Base-by-base conservation (phyloP, 75 land plant species). In the Pinus albicaulis region DNA sequence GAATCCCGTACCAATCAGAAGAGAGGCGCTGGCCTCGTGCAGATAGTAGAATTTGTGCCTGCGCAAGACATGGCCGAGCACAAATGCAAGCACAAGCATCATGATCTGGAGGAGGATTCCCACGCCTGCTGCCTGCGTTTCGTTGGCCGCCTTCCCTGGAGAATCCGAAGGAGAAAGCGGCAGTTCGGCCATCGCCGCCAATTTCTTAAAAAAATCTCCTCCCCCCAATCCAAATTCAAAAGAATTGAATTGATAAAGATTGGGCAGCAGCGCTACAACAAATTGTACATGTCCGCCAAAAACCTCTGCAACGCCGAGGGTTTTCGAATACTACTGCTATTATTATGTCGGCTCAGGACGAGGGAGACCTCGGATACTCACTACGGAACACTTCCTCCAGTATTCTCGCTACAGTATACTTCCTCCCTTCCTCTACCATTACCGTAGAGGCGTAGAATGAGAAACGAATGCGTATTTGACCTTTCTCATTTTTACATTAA, bases 1-100 rank as follows among this genome's bases (percentile, higher is more conserved):
- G 34, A 55, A 59, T 2, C n/a, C 64, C 65, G 44, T 53, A 96
- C 99, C 99, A 12, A 96, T 92, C 52, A 96, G 78, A 15, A 96
- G 91, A 13, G 99, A 96, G 28, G 93, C 98, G 77, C 98, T 92
- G 44, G 99, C 99, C 79, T 96, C 98, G 13, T 96, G 98, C 24
- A 96, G 82, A 76, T 94, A 96, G 76, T 96, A 96, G 84, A 96
- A 82, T 71, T 86, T 90, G 48, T 92, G 89, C 19, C 98, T 89
- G 19, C 98, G 89, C 34, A 96, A 87, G 28, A 96, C 93, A 75
- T 96, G 98, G 24, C 99, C 98, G 23, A 94, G 88, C 55, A 96
- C 93, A 75, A 96, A 94, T 56, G 99, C 84, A 69, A 92, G 82
- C 10, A 93, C 99, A 19, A 94, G 90, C 95, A 92, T 96, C 82